A percentile compares a stretch with the other conserved stretches of the same genome.
These are phyloP conservation scores for Juglanconis oblonga DNA, from an alignment of 2,329 filamentous ascomycete species.

Conservation along the genomic window DNA sequence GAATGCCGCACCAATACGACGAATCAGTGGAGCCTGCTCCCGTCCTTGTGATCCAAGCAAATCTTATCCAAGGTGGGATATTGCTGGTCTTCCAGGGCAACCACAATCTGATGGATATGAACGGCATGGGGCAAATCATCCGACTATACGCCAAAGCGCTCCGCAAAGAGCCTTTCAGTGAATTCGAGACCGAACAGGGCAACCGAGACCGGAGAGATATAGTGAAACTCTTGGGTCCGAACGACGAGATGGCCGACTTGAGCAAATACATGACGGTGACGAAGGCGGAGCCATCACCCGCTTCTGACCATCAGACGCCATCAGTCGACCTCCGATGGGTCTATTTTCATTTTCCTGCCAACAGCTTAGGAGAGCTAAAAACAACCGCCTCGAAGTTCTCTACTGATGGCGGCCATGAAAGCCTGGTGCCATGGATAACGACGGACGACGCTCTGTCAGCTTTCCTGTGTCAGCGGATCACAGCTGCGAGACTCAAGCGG, in stretches of 20 bases:
- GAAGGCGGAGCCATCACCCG: background rate
- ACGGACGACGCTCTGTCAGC: conserved; percentile 16
- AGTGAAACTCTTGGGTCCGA: conserved; percentile 7
- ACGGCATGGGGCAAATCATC: conserved; percentile 21
- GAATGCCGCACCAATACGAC: conserved; percentile 10
- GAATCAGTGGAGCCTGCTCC: conserved; percentile 2
- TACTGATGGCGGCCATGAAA: background rate
- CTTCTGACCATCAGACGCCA: background rate
- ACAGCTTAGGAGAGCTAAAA: conserved; percentile 13
- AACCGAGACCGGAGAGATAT: conserved; percentile 9
- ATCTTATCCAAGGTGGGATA: conserved; percentile 21
- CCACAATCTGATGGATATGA: conserved; percentile 23
- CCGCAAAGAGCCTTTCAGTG: conserved; percentile 1
- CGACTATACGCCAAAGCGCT: conserved; percentile 8
- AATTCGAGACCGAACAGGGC: background rate
- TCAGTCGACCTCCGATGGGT: conserved; percentile 7
- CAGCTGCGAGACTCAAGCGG: conserved; percentile 8
- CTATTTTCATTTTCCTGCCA: conserved; percentile 14
- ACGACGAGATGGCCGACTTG: conserved; percentile 2
- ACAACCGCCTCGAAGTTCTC: background rate
- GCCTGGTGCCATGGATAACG: conserved; percentile 4
- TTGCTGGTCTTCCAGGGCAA: conserved; percentile 20
- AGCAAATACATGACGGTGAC: background rate
- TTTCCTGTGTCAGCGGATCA: conserved; percentile 7
- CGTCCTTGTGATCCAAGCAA: conserved; percentile 20